phyloP scores from a whole-genome alignment of 257 asterid species.

The Solanum corneliomulleri region DNA sequence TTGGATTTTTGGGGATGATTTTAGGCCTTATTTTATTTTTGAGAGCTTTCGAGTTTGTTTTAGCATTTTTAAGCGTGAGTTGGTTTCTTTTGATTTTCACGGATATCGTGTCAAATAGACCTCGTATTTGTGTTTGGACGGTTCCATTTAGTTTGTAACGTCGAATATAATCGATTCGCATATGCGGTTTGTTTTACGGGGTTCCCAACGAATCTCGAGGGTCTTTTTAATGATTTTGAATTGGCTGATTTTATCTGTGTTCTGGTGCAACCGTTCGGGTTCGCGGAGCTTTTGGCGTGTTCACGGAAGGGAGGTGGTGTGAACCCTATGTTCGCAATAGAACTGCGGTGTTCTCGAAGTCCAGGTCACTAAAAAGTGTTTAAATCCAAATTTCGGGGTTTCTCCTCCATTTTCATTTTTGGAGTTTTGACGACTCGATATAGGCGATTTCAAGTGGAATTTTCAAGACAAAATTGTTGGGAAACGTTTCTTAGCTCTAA shows the following conservation, averaged over 20 bases:
- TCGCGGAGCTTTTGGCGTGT: neutral
- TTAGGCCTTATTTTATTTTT: neutral
- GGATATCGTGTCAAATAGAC: neutral
- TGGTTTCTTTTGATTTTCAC: neutral
- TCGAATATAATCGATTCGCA: neutral
- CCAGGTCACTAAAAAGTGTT: neutral
- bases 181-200: neutral
- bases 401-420: neutral
- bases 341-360: neutral
- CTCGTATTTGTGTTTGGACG: fast-evolving
- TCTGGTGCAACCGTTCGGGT: neutral
- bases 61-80: neutral
- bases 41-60: neutral
- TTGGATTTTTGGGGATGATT: neutral
- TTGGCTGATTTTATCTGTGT: neutral
- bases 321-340: neutral
- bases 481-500: neutral
- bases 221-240: neutral
- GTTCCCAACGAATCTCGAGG: neutral
- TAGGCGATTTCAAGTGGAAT: neutral
- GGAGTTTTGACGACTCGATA: neutral
- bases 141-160: fast-evolving
- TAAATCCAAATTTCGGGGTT: neutral
- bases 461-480: neutral
- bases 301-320: neutral